Percentiles rank a stretch among this genome's conserved stretches.
Evolutionary conservation across 208 protist species (phyloP).

Genomic region (Acanthamoeba sp.): DNA sequence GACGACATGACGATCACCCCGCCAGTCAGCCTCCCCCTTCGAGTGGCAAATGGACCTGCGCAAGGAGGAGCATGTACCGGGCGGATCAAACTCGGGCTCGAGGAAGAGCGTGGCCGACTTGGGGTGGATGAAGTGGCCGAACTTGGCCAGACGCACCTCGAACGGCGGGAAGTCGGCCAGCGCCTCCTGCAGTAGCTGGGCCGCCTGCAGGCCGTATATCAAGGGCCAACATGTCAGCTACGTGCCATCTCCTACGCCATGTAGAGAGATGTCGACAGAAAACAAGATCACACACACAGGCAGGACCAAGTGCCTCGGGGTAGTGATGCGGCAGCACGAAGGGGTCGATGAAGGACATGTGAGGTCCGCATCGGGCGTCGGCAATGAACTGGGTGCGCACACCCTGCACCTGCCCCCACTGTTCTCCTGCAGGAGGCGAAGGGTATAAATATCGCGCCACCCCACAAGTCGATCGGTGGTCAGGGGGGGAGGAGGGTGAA

Average conservation of each 20-base stretch:
- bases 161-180: conserved; percentile 51
- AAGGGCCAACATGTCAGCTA: no score
- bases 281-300: neutral
- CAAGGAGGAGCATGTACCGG: no score
- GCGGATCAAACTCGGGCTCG: conserved; percentile 36
- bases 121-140: conserved; percentile 16
- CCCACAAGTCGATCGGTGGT: no score
- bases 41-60: no score
- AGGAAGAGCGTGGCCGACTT: conserved; percentile 62
- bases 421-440: neutral
- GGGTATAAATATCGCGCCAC: no score
- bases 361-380: conserved; percentile 57
- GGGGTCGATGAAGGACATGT: conserved; percentile 63
- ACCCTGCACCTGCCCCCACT: conserved; percentile 1
- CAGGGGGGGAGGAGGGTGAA: neutral
- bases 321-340: conserved; percentile 44
- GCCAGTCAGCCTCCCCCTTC: neutral
- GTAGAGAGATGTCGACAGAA: neutral
- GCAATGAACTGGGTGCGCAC: conserved; percentile 38
- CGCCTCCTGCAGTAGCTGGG: neutral
- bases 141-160: conserved; percentile 58
- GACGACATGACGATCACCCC: neutral
- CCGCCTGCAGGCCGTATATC: neutral
- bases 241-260: no score
- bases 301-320: neutral